Evolutionary conservation across 23 red algal genomes (phyloP).

Genomic region (Chondrus crispus): DNA sequence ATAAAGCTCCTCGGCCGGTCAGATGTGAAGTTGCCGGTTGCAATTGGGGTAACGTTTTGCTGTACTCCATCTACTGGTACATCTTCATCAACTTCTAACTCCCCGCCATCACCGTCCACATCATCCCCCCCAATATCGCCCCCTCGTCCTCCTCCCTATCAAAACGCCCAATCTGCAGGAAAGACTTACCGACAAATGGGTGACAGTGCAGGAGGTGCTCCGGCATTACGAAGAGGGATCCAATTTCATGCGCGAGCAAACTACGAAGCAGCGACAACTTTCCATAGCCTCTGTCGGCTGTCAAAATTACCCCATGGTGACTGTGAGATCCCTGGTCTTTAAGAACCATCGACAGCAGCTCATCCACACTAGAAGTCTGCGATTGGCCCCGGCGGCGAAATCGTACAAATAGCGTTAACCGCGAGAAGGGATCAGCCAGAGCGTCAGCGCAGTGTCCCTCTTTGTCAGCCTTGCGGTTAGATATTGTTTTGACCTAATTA

Average conservation of each 20-base stretch:
- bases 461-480: not conserved
- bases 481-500: slow-evolving; percentile 4
- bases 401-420: not conserved
- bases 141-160: not conserved
- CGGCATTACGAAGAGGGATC: not conserved
- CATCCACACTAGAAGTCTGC: not conserved
- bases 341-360: not conserved
- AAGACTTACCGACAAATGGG: not conserved
- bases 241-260: not conserved
- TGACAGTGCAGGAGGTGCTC: not conserved
- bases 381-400: not conserved
- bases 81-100: not conserved
- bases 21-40: not conserved
- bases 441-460: not conserved
- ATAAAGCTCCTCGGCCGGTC: not conserved
- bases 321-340: not conserved
- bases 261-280: not conserved
- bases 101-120: not conserved
- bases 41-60: too few relatives aligned
- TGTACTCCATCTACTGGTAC: too few relatives aligned
- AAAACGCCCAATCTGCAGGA: not conserved
- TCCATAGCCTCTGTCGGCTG: not conserved
- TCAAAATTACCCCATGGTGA: not conserved
- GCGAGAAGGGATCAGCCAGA: not conserved
- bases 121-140: not conserved